These are phyloP conservation scores for Nepenthes gracilis DNA, from an alignment of 148 eudicot species.

Conservation along the genomic window DNA sequence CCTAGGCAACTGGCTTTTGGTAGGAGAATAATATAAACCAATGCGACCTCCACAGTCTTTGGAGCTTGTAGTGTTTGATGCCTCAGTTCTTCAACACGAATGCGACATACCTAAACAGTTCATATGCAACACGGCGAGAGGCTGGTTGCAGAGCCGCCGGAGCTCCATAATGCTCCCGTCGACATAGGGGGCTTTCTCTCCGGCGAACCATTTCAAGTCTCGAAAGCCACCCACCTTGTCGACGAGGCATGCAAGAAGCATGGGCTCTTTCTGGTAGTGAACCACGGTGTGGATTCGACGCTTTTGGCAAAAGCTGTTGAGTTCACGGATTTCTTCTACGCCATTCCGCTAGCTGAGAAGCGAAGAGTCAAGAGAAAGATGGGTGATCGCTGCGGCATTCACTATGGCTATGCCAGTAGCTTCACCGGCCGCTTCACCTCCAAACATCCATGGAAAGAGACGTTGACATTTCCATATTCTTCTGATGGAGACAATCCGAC, in stretches of 20 bases:
- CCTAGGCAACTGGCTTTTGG: too few relatives aligned
- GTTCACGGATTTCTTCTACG: constrained; percentile 28
- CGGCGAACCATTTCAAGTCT: constrained; percentile 22
- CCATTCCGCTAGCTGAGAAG: constrained; percentile 27
- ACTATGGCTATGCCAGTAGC: constrained; percentile 58
- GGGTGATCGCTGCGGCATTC: constrained; percentile 51
- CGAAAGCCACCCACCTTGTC: constrained; percentile 17
- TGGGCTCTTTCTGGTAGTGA: constrained; percentile 36
- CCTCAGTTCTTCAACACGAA: constrained; percentile 17
- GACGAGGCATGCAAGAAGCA: constrained; percentile 42
- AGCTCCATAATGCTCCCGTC: constrained; percentile 25
- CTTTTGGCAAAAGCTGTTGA: constrained; percentile 32
- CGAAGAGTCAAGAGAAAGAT: constrained; percentile 32
- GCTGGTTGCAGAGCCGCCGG: constrained; percentile 22
- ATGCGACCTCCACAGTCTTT: neutral
- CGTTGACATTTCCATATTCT: constrained; percentile 37
- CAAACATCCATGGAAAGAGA: constrained; percentile 75
- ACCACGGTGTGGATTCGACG: constrained; percentile 28
- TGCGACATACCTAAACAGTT: constrained; percentile 28
- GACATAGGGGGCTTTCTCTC: constrained; percentile 34
- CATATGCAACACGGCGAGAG: constrained; percentile 35
- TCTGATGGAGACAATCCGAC: constrained; percentile 16
- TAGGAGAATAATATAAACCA: neutral
- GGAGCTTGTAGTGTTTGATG: constrained; percentile 10
- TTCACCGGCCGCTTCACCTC: constrained; percentile 47